A percentile compares a stretch with the other conserved stretches of the same genome.
phyloP scores from a whole-genome alignment of 2,329 filamentous ascomycete genomes.

The Paraphaeosphaeria minitans region DNA sequence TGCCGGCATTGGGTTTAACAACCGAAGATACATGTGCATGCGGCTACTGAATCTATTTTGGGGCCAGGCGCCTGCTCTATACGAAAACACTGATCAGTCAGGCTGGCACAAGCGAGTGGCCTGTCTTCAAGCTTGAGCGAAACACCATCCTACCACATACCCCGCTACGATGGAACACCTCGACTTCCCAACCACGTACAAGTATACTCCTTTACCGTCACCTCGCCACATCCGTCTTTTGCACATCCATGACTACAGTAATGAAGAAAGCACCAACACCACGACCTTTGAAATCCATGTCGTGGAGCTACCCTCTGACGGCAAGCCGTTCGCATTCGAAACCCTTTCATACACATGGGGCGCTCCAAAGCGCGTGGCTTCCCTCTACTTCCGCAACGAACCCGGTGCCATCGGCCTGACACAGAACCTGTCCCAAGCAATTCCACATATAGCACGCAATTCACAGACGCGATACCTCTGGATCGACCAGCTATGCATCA shows the following conservation, averaged over 20 bases:
- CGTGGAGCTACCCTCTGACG: conserved; percentile 11
- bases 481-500: conserved; percentile 38
- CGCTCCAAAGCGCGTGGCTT: conserved; percentile 10
- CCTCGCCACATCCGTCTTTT: conserved; percentile 14
- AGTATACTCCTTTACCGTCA: conserved; percentile 10
- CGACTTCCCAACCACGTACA: conserved; percentile 16
- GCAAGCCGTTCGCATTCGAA: conserved; percentile 16
- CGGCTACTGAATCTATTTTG: too few relatives aligned
- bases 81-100: background rate
- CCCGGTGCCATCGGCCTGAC: conserved; percentile 24
- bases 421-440: conserved; percentile 23
- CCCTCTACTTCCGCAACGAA: conserved; percentile 9
- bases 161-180: background rate
- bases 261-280: background rate
- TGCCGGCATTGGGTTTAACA: too few relatives aligned
- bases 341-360: conserved; percentile 31
- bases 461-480: conserved; percentile 30
- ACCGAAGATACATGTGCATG: too few relatives aligned
- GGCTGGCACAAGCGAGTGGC: conserved; percentile 1
- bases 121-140: conserved; percentile 1
- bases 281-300: conserved; percentile 14
- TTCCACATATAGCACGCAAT: conserved; percentile 19
- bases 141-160: background rate
- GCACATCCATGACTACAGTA: background rate
- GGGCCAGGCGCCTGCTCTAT: too few relatives aligned